A percentile compares a stretch with the other conserved stretches of the same genome.
Conservation (phyloP, 2,329 filamentous ascomycete genomes). For the Cercospora sp. region DNA sequence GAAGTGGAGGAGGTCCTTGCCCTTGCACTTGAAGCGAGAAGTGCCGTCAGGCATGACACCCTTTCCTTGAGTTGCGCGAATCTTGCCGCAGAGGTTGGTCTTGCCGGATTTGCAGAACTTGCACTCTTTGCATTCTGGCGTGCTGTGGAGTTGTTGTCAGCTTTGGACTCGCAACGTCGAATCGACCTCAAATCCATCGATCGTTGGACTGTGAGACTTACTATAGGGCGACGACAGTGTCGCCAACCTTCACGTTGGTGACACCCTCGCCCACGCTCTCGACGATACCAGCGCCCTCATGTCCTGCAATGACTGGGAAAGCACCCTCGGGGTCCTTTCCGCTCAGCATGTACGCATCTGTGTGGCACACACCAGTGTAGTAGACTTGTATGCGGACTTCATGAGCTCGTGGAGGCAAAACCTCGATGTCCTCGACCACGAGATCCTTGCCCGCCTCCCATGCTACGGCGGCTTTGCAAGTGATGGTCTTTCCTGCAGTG, state of each 20-base stretch:
- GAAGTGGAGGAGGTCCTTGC: conserved; percentile 94
- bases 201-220: conserved; percentile 47
- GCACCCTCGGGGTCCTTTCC: conserved; percentile 97
- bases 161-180: neutral
- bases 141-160: conserved; percentile 56
- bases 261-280: conserved; percentile 94
- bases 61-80: conserved; percentile 91
- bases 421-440: conserved; percentile 87
- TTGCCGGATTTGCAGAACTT: conserved; percentile 99
- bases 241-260: conserved; percentile 88
- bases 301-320: conserved; percentile 84
- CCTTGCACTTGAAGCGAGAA: conserved; percentile 89
- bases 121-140: conserved; percentile 94
- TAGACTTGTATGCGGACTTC: conserved; percentile 97
- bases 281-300: conserved; percentile 88
- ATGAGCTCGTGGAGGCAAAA: conserved; percentile 81
- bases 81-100: conserved; percentile 99
- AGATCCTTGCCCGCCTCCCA: conserved; percentile 95
- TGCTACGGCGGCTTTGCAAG: conserved; percentile 85
- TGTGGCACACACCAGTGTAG: conserved; percentile 99
- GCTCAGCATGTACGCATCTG: conserved; percentile 85
- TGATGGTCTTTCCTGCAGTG: conserved; percentile 77
- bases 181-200: neutral
- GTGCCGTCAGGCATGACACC: conserved; percentile 98
- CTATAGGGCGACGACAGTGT: conserved; percentile 89